phyloP scores from a whole-genome alignment of 2,329 filamentous ascomycete genomes.

The Diaporthe longicolla region DNA sequence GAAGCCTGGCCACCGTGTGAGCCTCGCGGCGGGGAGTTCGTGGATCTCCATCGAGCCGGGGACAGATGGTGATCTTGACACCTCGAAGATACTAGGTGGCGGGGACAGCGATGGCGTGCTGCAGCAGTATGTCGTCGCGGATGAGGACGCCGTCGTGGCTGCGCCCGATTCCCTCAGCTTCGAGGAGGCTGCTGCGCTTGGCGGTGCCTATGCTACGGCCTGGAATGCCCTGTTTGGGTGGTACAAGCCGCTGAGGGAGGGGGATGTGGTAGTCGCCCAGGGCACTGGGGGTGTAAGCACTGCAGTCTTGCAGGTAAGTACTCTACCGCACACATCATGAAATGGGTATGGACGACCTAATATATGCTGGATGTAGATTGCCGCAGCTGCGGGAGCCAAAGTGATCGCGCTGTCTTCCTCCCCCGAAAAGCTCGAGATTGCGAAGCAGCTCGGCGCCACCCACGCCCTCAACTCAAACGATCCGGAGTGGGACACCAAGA shows the following conservation, averaged over 20 bases:
- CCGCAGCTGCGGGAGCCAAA: background rate
- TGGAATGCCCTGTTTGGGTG: slow-evolving; percentile 27
- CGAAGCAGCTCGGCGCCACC: slow-evolving; percentile 12
- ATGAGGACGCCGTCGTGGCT: background rate
- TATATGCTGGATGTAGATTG: background rate
- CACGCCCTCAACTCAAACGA: slow-evolving; percentile 13
- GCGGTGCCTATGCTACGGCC: slow-evolving; percentile 6
- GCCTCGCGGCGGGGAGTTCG: background rate
- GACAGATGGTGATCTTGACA: background rate
- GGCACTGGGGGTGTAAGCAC: slow-evolving; percentile 8
- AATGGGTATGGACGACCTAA: background rate
- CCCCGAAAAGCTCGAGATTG: background rate
- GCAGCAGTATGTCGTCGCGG: slow-evolving; percentile 6
- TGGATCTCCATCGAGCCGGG: slow-evolving; percentile 12
- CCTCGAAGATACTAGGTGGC: background rate
- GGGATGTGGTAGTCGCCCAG: slow-evolving; percentile 2
- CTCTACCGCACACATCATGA: background rate
- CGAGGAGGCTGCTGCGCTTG: slow-evolving; percentile 6
- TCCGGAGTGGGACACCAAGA: slow-evolving; percentile 19
- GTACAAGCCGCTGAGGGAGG: background rate
- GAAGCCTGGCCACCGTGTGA: background rate
- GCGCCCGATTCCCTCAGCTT: slow-evolving; percentile 5
- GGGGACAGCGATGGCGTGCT: slow-evolving; percentile 12
- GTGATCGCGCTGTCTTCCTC: slow-evolving; percentile 24
- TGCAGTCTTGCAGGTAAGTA: slow-evolving; percentile 15